Conservation (phyloP, 768 basidiomycete genomes). For the Tricholoma saponaceum region DNA sequence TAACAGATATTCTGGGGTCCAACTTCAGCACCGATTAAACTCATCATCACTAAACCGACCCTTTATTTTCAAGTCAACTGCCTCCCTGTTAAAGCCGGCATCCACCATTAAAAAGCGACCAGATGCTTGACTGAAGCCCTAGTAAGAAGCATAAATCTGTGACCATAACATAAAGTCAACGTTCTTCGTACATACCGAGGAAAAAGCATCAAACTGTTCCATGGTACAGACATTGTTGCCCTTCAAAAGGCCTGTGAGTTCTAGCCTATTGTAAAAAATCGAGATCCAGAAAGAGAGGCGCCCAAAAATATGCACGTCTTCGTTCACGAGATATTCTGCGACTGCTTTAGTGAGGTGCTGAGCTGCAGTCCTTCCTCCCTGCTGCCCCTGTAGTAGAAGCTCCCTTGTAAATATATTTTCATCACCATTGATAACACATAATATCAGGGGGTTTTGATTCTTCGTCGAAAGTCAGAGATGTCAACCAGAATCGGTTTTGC, state of each 20-base stretch:
- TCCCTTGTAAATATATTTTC: slow-evolving; percentile 60
- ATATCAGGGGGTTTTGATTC: slow-evolving; percentile 64
- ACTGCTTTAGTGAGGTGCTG: slow-evolving; percentile 65
- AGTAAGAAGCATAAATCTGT: neutral
- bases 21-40: neutral
- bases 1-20: slow-evolving; percentile 57
- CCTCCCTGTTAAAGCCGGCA: slow-evolving; percentile 60
- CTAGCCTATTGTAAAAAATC: slow-evolving; percentile 63
- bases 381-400: slow-evolving; percentile 57
- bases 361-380: slow-evolving; percentile 62
- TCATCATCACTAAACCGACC: slow-evolving; percentile 37
- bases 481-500: neutral
- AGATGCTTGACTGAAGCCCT: slow-evolving; percentile 73
- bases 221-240: slow-evolving; percentile 52
- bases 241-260: slow-evolving; percentile 47
- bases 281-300: slow-evolving; percentile 75
- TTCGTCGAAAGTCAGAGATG: slow-evolving; percentile 21
- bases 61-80: slow-evolving; percentile 64
- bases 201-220: slow-evolving; percentile 69
- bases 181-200: slow-evolving; percentile 32
- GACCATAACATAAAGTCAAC: neutral
- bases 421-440: slow-evolving; percentile 74
- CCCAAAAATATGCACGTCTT: slow-evolving; percentile 57
- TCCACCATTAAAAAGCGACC: slow-evolving; percentile 70
- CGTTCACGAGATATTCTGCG: slow-evolving; percentile 60